Conservation (phyloP, 1,284 basidiomycete species). For the Kwoniella shivajii region DNA sequence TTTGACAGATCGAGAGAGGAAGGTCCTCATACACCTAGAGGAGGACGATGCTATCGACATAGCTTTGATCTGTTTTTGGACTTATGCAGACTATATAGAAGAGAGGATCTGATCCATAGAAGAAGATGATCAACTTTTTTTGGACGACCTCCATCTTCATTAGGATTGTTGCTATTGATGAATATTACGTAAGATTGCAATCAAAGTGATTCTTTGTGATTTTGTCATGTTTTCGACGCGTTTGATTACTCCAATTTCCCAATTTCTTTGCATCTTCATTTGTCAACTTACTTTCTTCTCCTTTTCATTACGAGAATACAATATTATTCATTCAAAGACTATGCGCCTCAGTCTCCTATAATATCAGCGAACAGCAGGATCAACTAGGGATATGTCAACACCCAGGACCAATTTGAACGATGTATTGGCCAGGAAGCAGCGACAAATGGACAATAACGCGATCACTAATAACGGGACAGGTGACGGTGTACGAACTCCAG, state of each 20-base stretch:
- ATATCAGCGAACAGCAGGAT: background rate
- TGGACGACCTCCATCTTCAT: conserved; percentile 17
- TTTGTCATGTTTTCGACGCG: background rate
- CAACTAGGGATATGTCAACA: background rate
- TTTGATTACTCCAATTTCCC: background rate
- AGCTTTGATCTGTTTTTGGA: background rate
- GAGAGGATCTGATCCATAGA: background rate
- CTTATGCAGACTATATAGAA: background rate
- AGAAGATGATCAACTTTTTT: background rate
- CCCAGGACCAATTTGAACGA: background rate
- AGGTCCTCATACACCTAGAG: background rate
- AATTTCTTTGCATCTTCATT: background rate
- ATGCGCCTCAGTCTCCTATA: background rate
- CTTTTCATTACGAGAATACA: background rate
- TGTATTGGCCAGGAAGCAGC: background rate
- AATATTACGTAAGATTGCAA: background rate
- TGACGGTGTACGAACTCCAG: too few relatives aligned
- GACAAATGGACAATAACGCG: too few relatives aligned
- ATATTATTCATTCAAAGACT: background rate
- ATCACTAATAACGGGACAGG: too few relatives aligned
- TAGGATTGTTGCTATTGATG: background rate
- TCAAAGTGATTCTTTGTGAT: background rate
- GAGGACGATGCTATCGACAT: conserved; percentile 11
- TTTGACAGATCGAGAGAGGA: background rate
- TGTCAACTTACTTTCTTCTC: background rate